Base-by-base conservation (phyloP, 1,284 basidiomycete species). In the Fomitopsis schrenkii region DNA sequence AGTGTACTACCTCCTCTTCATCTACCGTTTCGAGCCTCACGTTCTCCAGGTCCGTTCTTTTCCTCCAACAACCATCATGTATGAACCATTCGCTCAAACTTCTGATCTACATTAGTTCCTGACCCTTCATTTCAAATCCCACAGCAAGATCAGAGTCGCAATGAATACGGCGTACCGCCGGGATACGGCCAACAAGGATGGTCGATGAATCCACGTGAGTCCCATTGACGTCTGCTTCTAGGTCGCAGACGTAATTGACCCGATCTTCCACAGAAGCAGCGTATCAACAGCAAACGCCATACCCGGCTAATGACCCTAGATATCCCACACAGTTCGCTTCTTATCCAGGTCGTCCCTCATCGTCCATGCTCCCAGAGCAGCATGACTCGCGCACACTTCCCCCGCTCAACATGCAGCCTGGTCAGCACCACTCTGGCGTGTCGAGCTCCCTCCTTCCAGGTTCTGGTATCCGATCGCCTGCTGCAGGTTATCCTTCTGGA, bases 1-100 rank as follows among this genome's bases (percentile, higher is more conserved):
- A 85, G 86, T 80, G 83, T 87, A 80, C 86, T 91, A 75, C 90
- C 90, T 85, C 87, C 90, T 84, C 81, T 91, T 83, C 83, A 85
- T 82, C 82, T 86, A 78, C 84, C 84, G 69, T 88, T 90, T 86
- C 88, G 88, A 86, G 86, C 84, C 83, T 90, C 86, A 88, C 85
- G 81, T 84, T 87, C 87, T 87, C 83, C 89, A 91, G 89, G 89
- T 91, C 84, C 83, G 89, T 89, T 79, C 77, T 77, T 77, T 76
- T 81, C 74, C 74, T 64, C 65, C 66, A 64, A 60, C 59, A 65
- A 64, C 66, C 64, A 67, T 58, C 66, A 59, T 67, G 67, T 68
- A 70, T 70, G 64, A 67, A 66, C 65, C 64, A 67, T 63, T 22
- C 68, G 57, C 57, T 69, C 68, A 67, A 40, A 68, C 57, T 66